These are phyloP conservation scores for Pestalotiopsis sp. DNA, from an alignment of 2,329 filamentous ascomycete species.

Conservation along the genomic window DNA sequence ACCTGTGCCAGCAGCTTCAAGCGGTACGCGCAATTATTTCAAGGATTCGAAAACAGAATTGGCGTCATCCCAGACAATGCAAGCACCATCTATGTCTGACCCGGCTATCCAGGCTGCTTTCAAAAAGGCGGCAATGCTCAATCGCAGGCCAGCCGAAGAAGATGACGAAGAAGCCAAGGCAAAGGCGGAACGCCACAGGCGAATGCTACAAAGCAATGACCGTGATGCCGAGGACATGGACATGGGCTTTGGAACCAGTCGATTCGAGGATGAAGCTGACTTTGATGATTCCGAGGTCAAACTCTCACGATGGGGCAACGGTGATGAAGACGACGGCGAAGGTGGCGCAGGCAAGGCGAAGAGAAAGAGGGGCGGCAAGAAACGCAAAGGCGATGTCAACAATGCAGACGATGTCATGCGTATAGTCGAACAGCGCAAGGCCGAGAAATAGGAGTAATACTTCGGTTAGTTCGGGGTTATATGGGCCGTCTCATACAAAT, in stretches of 20 bases:
- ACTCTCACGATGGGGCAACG: constrained; percentile 66
- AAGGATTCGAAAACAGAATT: constrained; percentile 58
- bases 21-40: constrained; percentile 62
- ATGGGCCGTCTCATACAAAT: too few relatives aligned
- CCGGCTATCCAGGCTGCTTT: constrained; percentile 82
- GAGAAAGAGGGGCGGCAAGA: constrained; percentile 73
- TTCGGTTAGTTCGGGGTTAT: neutral
- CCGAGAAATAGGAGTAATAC: constrained; percentile 25
- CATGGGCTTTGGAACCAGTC: constrained; percentile 87
- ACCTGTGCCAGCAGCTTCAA: constrained; percentile 37
- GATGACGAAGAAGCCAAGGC: constrained; percentile 51
- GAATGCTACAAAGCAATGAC: constrained; percentile 73
- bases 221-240: constrained; percentile 91
- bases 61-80: constrained; percentile 53
- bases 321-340: constrained; percentile 50
- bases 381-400: constrained; percentile 78
- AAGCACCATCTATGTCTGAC: constrained; percentile 65
- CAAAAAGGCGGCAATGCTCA: constrained; percentile 76
- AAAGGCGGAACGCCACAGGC: constrained; percentile 70
- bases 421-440: constrained; percentile 68
- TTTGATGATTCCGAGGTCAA: constrained; percentile 66
- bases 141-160: constrained; percentile 41
- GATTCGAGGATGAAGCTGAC: constrained; percentile 87
- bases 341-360: constrained; percentile 52
- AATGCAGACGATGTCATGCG: constrained; percentile 79